phyloP scores from a whole-genome alignment of 768 basidiomycete genomes.

The Boletus huronensis region DNA sequence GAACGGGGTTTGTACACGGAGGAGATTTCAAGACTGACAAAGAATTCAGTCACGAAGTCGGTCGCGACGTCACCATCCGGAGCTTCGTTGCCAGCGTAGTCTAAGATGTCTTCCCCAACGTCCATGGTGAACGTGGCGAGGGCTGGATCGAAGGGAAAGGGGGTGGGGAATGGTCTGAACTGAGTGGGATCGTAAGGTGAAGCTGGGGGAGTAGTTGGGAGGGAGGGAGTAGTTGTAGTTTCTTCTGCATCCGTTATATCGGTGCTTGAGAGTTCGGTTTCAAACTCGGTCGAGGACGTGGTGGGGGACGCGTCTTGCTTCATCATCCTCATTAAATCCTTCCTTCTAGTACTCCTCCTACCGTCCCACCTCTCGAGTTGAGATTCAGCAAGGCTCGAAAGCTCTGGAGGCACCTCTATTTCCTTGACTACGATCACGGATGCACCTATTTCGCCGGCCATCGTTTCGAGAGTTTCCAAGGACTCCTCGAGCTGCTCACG shows the following conservation, averaged over 20 bases:
- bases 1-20: conserved; percentile 75
- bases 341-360: conserved; percentile 36
- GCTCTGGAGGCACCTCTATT: conserved; percentile 65
- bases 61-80: background rate
- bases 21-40: conserved; percentile 62
- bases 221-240: conserved; percentile 7
- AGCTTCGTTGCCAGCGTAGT: conserved; percentile 29
- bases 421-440: conserved; percentile 90
- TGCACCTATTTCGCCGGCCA: conserved; percentile 93
- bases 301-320: conserved; percentile 32
- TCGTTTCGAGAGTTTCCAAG: conserved; percentile 83
- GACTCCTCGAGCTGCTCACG: conserved; percentile 73
- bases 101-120: conserved; percentile 34
- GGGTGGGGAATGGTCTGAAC: background rate
- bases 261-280: conserved; percentile 35
- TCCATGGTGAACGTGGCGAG: conserved; percentile 47
- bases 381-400: conserved; percentile 37
- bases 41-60: conserved; percentile 22
- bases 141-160: conserved; percentile 30
- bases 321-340: conserved; percentile 24
- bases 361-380: conserved; percentile 35
- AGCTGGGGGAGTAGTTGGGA: conserved; percentile 4
- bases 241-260: conserved; percentile 41
- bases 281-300: conserved; percentile 37
- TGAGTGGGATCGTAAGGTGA: background rate